Evolutionary conservation across 192 early-diverging fungal species (phyloP).

Genomic region (Linnemannia elongata): DNA sequence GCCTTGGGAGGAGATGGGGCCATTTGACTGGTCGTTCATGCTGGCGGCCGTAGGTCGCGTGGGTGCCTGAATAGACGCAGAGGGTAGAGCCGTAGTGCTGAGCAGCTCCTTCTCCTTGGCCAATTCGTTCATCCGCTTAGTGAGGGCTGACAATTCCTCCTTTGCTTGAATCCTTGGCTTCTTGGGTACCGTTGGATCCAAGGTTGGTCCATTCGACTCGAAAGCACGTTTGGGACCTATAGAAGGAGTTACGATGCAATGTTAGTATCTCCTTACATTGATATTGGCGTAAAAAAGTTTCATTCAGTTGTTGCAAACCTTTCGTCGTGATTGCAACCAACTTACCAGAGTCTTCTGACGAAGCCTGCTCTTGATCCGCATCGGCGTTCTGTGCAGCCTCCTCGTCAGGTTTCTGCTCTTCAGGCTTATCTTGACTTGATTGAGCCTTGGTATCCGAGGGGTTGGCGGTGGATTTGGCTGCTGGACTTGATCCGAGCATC

Average conservation of each 20-base stretch:
- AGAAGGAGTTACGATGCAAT: neutral
- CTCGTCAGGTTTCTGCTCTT: neutral
- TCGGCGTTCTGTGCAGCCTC: neutral
- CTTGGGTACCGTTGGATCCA: neutral
- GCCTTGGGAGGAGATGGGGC: neutral
- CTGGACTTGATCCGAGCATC: slow-evolving; percentile 12
- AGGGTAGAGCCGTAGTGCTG: neutral
- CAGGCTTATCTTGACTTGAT: neutral
- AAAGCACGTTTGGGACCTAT: slow-evolving; percentile 17
- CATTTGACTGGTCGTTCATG: neutral
- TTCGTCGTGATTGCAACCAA: neutral
- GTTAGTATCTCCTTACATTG: neutral
- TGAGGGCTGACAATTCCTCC: slow-evolving; percentile 18
- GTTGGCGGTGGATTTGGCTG: neutral
- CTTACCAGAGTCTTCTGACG: neutral
- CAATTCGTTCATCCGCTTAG: slow-evolving; percentile 36
- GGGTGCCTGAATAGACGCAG: neutral
- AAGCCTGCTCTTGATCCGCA: neutral
- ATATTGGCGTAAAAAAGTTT: neutral
- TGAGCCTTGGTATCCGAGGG: neutral
- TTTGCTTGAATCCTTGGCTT: slow-evolving; percentile 14
- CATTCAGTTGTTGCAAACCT: no score
- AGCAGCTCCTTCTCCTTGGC: slow-evolving; percentile 13
- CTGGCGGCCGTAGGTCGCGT: neutral
- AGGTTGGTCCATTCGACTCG: neutral